phyloP scores from a whole-genome alignment of 1,139 yeast species.

The Scheffersomyces stambukii region DNA sequence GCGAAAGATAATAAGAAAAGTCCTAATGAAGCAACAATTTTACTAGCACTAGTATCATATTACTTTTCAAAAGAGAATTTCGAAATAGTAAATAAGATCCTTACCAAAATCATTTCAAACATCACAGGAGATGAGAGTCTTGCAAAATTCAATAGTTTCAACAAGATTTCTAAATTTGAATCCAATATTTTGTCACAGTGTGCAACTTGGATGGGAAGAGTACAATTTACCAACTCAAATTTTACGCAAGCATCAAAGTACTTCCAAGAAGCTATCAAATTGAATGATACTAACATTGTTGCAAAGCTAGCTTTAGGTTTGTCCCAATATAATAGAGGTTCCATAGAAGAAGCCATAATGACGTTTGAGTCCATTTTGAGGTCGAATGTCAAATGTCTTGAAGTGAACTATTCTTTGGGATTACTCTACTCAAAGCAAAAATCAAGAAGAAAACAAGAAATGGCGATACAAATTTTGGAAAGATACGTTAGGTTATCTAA shows the following conservation, averaged over 20 bases:
- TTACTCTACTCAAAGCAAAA: slow-evolving; percentile 57
- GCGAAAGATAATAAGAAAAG: slow-evolving; percentile 22
- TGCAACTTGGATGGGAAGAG: slow-evolving; percentile 82
- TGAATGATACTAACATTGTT: slow-evolving; percentile 57
- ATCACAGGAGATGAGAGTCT: slow-evolving; percentile 17
- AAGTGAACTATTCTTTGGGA: slow-evolving; percentile 74
- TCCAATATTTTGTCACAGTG: slow-evolving; percentile 64
- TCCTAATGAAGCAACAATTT: slow-evolving; percentile 34
- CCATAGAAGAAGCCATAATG: slow-evolving; percentile 77
- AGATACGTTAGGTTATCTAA: slow-evolving; percentile 63
- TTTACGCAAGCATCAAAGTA: slow-evolving; percentile 64
- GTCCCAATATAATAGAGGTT: slow-evolving; percentile 71
- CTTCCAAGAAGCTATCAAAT: slow-evolving; percentile 69
- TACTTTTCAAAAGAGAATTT: slow-evolving; percentile 59
- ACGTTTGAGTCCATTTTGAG: slow-evolving; percentile 76
- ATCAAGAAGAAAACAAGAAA: slow-evolving; percentile 33
- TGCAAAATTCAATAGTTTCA: slow-evolving; percentile 14
- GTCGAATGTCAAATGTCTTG: slow-evolving; percentile 65
- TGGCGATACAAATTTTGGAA: slow-evolving; percentile 66
- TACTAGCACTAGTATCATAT: slow-evolving; percentile 47
- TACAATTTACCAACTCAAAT: slow-evolving; percentile 56
- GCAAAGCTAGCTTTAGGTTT: slow-evolving; percentile 86
- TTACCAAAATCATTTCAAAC: slow-evolving; percentile 44
- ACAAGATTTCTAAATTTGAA: slow-evolving; percentile 25
- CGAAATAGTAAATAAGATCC: slow-evolving; percentile 53